phyloP scores from a whole-genome alignment of 306 rosid species.

The Glycine latifolia region DNA sequence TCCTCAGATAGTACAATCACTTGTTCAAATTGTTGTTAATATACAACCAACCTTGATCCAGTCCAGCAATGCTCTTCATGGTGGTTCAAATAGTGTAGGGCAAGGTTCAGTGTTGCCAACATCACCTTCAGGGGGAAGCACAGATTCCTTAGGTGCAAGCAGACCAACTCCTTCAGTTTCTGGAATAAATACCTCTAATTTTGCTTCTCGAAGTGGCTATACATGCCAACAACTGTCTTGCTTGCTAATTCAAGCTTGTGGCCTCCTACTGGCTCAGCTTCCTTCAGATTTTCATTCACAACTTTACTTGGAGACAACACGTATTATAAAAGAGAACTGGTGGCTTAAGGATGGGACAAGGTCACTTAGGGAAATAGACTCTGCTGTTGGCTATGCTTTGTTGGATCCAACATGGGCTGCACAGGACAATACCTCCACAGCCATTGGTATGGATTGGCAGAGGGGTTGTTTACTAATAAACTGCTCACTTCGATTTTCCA shows the following conservation, averaged over 20 bases:
- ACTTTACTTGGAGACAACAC: conserved; percentile 89
- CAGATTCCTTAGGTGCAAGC: conserved; percentile 91
- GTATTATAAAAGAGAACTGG: conserved; percentile 95
- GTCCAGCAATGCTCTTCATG: conserved; percentile 82
- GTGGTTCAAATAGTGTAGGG: conserved; percentile 78
- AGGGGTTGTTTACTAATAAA: conserved; percentile 15
- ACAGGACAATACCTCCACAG: conserved; percentile 98
- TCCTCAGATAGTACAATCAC: conserved; percentile 84
- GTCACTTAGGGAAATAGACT: conserved; percentile 81
- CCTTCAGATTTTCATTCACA: conserved; percentile 92
- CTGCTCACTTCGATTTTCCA: conserved; percentile 16
- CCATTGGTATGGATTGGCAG: conserved; percentile 71
- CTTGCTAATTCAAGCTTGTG: conserved; percentile 97
- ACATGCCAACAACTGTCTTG: conserved; percentile 94
- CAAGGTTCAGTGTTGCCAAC: conserved; percentile 92
- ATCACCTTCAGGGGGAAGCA: conserved; percentile 98
- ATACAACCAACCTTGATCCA: conserved; percentile 93
- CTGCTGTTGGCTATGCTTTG: conserved; percentile 97
- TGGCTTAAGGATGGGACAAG: conserved; percentile 90
- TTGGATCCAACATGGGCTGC: conserved; percentile 99
- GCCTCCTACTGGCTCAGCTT: conserved; percentile 93
- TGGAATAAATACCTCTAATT: conserved; percentile 86
- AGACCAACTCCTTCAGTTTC: conserved; percentile 85
- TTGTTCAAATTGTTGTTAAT: conserved; percentile 89
- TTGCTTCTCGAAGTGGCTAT: conserved; percentile 96